Base-by-base conservation (phyloP, 805 yeast genomes). In the Tetrapisispora nanseiensis region DNA sequence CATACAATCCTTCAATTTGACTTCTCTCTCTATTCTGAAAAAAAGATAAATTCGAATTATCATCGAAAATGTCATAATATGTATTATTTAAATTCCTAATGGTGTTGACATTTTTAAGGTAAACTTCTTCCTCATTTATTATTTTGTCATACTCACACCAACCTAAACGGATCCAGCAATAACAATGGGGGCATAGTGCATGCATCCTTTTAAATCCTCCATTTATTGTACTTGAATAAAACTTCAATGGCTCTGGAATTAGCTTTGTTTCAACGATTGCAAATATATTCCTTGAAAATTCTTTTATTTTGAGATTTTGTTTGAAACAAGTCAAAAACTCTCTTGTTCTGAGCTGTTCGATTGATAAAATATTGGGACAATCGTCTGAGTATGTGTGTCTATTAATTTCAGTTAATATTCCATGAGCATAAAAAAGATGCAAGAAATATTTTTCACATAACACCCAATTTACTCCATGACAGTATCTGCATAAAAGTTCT, bases 381-480 rank as follows among this genome's bases (percentile, higher is more conserved):
- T 38, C 40, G 11, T 32, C 29, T 3, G 30, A n/a, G 18, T 35
- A 35, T 5, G 38, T 22, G 21, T 21, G 29, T 26, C 35, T 31
- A n/a, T 43, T 39, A 9, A 39, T 32, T 26, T 39, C 41, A 30
- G 55, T 47, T 33, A 48, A 38, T 9, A 54, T 49, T 1, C 59
- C 59, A 37, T 54, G 59, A 2, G 54, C 54, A 8, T 40, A 40
- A 32, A 52, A 50, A 20, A 54, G 32, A 41, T 54, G 59, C 36
- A 45, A 40, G 32, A 52, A 50, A 18, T 43, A 50, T 15, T 22
- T 20, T 4, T 22, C 16, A 13, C 37, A 37, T 8, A 28, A 18
- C 2, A 54, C 37, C 59, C 59, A 54, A 35, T 52, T 52, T 11
- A 43, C 43, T 6, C 56, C 57, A 29, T 49, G 46, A 36, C 59